phyloP scores from a whole-genome alignment of 129 eudicot species.

The Calendula officinalis region DNA sequence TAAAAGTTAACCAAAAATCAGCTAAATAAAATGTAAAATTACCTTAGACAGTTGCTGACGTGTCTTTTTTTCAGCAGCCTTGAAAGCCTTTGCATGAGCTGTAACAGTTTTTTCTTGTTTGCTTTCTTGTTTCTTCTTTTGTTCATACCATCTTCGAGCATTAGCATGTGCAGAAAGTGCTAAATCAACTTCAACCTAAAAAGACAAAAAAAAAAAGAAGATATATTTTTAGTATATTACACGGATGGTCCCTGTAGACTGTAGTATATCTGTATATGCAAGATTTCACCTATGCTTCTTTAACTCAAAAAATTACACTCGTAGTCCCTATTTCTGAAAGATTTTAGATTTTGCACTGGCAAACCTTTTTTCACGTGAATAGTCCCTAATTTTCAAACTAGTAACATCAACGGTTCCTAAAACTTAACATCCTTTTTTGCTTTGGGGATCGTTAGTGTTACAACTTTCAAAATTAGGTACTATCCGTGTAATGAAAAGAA shows the following conservation, averaged over 20 bases:
- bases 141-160: constrained; percentile 94
- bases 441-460: too few species aligned
- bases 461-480: too few species aligned
- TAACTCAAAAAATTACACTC: too few species aligned
- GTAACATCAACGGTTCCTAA: too few species aligned
- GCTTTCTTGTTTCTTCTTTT: constrained; percentile 95
- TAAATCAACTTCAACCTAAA: constrained; percentile 90
- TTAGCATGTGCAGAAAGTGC: constrained; percentile 96
- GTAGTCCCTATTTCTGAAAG: too few species aligned
- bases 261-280: too few species aligned
- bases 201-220: constrained; percentile 15
- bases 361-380: too few species aligned
- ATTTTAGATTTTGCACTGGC: too few species aligned
- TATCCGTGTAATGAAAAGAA: too few species aligned
- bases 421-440: too few species aligned
- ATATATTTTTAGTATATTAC: constrained; percentile 6
- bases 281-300: too few species aligned
- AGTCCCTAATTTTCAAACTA: too few species aligned
- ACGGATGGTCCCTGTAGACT: not conserved
- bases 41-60: constrained; percentile 93
- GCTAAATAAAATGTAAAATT: constrained; percentile 11
- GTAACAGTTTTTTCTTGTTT: constrained; percentile 94
- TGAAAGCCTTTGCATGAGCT: constrained; percentile 95
- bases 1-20: constrained; percentile 18
- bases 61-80: constrained; percentile 98